Evolutionary conservation across 202 grass and related monocot genomes (phyloP).

Genomic region (Carex sylvatica): DNA sequence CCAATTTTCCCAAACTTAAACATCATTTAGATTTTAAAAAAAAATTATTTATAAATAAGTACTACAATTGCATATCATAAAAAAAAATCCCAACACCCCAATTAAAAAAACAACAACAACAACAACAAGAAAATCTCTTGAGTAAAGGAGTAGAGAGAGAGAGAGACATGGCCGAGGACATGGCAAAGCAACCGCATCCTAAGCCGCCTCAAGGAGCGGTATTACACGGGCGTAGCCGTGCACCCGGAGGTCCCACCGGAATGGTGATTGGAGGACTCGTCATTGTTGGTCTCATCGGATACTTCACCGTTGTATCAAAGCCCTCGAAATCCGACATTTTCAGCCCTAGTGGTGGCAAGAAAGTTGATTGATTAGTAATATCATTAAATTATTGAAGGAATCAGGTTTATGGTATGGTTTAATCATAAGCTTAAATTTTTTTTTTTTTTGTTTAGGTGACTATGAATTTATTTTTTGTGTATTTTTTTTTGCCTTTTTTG

Average conservation of each 20-base stretch:
- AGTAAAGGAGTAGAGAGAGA: background rate
- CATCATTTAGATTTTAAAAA: background rate
- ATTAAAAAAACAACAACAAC: background rate
- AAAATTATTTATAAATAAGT: background rate
- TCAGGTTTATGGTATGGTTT: background rate
- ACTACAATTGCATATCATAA: background rate
- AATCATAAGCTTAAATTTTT: background rate
- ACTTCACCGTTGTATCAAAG: slow-evolving; percentile 18
- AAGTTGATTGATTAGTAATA: background rate
- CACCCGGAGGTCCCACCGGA: background rate
- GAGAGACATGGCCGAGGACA: background rate
- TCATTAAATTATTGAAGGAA: background rate
- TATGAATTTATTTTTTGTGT: background rate
- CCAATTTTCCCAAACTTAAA: slow-evolving; percentile 10
- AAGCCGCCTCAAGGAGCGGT: slow-evolving; percentile 23
- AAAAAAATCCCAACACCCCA: background rate
- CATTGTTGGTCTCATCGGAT: slow-evolving; percentile 21
- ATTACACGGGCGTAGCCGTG: background rate
- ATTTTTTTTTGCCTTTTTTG: background rate
- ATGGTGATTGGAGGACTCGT: slow-evolving; percentile 22
- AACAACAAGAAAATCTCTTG: background rate
- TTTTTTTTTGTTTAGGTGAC: background rate
- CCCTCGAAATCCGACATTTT: background rate
- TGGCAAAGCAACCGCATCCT: background rate
- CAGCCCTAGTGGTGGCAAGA: background rate